Base-by-base conservation (phyloP, 495 filamentous ascomycete genomes). In the Melanomma pulvis-pyrius region DNA sequence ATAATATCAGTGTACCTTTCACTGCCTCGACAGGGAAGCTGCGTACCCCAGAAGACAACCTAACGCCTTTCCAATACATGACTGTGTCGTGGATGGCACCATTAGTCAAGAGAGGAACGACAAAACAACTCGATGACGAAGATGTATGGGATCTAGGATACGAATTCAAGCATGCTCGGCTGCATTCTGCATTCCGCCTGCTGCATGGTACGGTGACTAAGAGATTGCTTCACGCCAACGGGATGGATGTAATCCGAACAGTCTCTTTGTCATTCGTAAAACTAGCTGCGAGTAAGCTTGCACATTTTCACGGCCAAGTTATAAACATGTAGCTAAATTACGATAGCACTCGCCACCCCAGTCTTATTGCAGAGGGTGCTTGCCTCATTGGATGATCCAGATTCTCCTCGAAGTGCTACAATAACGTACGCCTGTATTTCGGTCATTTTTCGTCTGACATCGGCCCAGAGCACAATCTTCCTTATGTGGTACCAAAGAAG, bases 31-130 rank as follows among this genome's bases (percentile, higher is more conserved):
- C 82, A 1, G 82, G 77, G 12, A 71, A 83, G 2, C 80, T 86
- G 19, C 85, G 90, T 30, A 93, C 88, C 52, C 91, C 91, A n/a
- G 91, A 96, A 73, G 91, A 96, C 70, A 84, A 89, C 63, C 73
- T 94, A 41, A 88, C 81, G 22, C 79, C 91, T 1, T 93, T 89
- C 88, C 90, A 93, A 71, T 96, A 87, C 71, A 86, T 92, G 78
- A 87, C 85, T 1, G 88, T 96, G 5, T 91, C 89, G 0, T 96
- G 91, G 91, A 87, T 96, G 84, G 79, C 79, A 2, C 87, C 90
- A 0, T 75, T 96, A 28, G 91, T 93, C 46, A 76, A 80, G 1
- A 62, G 83, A 21, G 90, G 88, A 5, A 82, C 79, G 39, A 79
- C 79, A 30, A 78, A 84, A 58, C 84, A 89, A 72, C 73, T 96